phyloP scores from a whole-genome alignment of 2,329 filamentous ascomycete genomes.

The Clonostachys rosea region DNA sequence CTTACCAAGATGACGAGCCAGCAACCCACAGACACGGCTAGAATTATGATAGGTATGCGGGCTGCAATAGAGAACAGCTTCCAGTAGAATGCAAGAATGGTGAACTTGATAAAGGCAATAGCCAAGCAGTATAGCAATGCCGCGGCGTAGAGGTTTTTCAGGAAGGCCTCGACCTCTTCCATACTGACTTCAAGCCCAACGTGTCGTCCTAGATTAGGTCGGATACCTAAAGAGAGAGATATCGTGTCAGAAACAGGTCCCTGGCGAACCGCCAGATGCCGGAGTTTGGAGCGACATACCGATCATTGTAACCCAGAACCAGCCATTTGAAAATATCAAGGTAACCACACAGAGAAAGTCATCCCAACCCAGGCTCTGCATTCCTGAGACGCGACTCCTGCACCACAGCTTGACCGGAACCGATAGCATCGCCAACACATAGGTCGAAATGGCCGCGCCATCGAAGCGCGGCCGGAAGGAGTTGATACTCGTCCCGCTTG shows the following conservation, averaged over 20 bases:
- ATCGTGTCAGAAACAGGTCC: neutral
- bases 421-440: neutral
- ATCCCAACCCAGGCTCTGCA: neutral
- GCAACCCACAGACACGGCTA: neutral
- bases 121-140: neutral
- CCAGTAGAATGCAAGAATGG: neutral
- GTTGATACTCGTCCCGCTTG: neutral
- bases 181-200: neutral
- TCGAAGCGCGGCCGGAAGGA: neutral
- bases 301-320: neutral
- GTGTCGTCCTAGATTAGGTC: neutral
- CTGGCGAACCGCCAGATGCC: neutral
- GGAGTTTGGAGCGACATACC: neutral
- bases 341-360: neutral
- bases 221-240: neutral
- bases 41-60: neutral
- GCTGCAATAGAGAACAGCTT: neutral
- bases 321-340: neutral
- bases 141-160: neutral
- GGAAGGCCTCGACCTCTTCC: neutral
- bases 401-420: neutral
- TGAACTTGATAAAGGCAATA: neutral
- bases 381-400: neutral
- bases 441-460: neutral
- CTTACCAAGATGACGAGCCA: neutral